Evolutionary conservation across 441 rosid species (phyloP).

Genomic region (Aleurites moluccanus): DNA sequence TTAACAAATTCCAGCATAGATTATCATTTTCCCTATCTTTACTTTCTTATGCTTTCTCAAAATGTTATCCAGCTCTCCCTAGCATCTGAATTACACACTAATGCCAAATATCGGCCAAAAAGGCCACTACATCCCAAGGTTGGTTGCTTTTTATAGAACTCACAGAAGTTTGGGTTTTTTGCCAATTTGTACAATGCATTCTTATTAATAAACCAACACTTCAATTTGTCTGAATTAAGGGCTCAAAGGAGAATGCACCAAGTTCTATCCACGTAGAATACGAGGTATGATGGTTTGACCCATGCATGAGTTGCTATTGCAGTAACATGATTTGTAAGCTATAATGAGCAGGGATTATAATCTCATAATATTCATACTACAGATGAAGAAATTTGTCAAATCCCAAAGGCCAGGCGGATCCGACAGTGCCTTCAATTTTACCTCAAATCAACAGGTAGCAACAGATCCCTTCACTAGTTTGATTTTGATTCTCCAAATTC

Average conservation of each 20-base stretch:
- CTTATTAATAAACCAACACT: conserved; percentile 8
- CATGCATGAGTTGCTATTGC: neutral
- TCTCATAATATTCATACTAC: neutral
- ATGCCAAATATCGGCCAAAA: conserved; percentile 25
- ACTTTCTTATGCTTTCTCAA: conserved; percentile 4
- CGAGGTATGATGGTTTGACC: conserved; percentile 31
- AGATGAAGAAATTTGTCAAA: conserved; percentile 15
- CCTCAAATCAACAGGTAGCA: conserved; percentile 31
- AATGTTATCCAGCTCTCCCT: conserved; percentile 44
- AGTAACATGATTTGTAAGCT: neutral
- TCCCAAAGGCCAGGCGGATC: conserved; percentile 20
- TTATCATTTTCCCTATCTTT: neutral
- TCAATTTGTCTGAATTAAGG: conserved; percentile 31
- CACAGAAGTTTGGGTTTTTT: neutral
- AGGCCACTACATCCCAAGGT: conserved; percentile 28
- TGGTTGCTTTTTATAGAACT: conserved; percentile 16
- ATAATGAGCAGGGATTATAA: neutral
- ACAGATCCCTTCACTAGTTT: too few species aligned
- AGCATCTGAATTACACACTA: conserved; percentile 33
- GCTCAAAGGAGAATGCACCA: conserved; percentile 41
- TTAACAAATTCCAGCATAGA: neutral
- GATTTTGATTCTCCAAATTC: too few species aligned
- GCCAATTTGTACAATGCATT: neutral
- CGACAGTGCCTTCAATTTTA: conserved; percentile 14
- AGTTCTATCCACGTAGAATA: conserved; percentile 15